phyloP scores from a whole-genome alignment of 1,284 basidiomycete genomes.

The Malassezia arunalokei region DNA sequence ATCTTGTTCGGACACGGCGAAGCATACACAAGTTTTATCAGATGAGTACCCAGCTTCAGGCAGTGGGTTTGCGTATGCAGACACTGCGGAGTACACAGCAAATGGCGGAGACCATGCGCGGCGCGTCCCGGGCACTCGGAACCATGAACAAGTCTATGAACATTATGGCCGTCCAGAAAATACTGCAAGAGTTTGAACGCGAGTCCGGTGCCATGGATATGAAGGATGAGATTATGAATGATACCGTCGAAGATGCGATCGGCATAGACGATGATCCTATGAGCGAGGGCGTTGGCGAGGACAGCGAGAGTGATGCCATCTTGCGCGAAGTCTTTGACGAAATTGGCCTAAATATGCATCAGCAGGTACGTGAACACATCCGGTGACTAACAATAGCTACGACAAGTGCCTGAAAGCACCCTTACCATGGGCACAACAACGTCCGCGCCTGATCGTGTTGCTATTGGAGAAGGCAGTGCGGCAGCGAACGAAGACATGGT shows the following conservation, averaged over 20 bases:
- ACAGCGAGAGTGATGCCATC: conserved; percentile 90
- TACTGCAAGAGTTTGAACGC: conserved; percentile 95
- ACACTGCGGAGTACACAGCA: conserved; percentile 91
- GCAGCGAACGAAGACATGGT: conserved; percentile 35
- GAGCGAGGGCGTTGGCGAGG: conserved; percentile 55
- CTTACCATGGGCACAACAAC: conserved; percentile 22
- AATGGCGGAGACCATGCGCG: conserved; percentile 98
- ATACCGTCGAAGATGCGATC: conserved; percentile 96
- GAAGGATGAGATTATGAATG: conserved; percentile 99
- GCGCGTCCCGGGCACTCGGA: conserved; percentile 87
- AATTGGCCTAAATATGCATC: conserved; percentile 81
- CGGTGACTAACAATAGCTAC: conserved; percentile 20
- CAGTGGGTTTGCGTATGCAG: conserved; percentile 88
- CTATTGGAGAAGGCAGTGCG: conserved; percentile 31
- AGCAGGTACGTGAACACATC: conserved; percentile 57
- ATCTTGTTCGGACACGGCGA: conserved; percentile 83
- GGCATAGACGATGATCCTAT: conserved; percentile 60
- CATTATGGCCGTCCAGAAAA: conserved; percentile 81
- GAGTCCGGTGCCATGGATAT: conserved; percentile 98
- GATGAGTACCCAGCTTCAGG: conserved; percentile 96
- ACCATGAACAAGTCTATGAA: conserved; percentile 95
- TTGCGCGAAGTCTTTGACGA: conserved; percentile 92
- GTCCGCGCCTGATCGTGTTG: conserved; percentile 25
- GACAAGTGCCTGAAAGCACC: conserved; percentile 28
- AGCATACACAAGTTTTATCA: conserved; percentile 98